Percentiles rank a stretch among this genome's conserved stretches.
phyloP scores from a whole-genome alignment of 495 filamentous ascomycete genomes.

The Hyaloscypha finlandica region DNA sequence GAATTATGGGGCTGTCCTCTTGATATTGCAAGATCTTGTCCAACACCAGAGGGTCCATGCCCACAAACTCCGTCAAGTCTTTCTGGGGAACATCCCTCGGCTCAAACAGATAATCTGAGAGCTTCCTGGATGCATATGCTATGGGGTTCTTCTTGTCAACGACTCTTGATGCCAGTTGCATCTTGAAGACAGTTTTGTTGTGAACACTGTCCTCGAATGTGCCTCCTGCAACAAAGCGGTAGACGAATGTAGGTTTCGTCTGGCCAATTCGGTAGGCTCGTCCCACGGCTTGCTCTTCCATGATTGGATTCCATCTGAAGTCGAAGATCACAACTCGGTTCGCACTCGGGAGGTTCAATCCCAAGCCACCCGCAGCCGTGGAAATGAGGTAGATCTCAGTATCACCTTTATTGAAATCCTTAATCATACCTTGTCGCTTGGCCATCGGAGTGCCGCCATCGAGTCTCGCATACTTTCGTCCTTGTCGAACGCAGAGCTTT shows the following conservation, averaged over 20 bases:
- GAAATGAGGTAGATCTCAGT: constrained; percentile 74
- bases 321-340: constrained; percentile 91
- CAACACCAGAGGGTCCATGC: constrained; percentile 68
- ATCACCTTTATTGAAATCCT: constrained; percentile 61
- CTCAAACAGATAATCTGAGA: constrained; percentile 55
- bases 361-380: constrained; percentile 77
- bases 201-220: constrained; percentile 76
- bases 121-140: constrained; percentile 52
- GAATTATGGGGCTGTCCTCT: constrained; percentile 42
- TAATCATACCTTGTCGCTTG: constrained; percentile 59
- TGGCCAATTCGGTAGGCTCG: constrained; percentile 88
- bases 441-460: constrained; percentile 61
- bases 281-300: constrained; percentile 88
- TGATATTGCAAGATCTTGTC: constrained; percentile 60
- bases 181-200: constrained; percentile 77
- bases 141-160: constrained; percentile 80
- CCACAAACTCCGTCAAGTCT: constrained; percentile 52
- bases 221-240: constrained; percentile 77
- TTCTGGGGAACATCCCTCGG: constrained; percentile 54
- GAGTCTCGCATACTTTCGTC: constrained; percentile 54
- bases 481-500: constrained; percentile 45
- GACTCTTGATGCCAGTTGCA: constrained; percentile 72
- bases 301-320: constrained; percentile 74
- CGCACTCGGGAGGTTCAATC: constrained; percentile 80
- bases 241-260: constrained; percentile 79